Evolutionary conservation across 2,329 filamentous ascomycete species (phyloP).

Genomic region (Chlorencoelia australis): DNA sequence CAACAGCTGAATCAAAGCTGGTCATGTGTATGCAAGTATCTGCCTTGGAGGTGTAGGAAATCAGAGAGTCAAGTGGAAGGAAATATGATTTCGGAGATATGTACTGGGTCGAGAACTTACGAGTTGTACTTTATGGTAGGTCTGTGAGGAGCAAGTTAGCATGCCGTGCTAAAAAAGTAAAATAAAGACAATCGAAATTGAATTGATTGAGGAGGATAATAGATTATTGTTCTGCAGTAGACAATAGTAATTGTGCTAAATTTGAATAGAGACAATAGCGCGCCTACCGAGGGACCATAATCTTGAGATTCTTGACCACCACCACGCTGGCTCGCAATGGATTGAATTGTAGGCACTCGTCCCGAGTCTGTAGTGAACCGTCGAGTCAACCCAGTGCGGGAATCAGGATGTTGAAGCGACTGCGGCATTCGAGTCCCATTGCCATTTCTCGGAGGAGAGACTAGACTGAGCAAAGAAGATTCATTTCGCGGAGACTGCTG

Average conservation of each 20-base stretch:
- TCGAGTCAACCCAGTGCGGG: slow-evolving; percentile 69
- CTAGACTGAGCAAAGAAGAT: slow-evolving; percentile 61
- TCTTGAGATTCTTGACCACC: slow-evolving; percentile 21
- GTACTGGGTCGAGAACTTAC: slow-evolving; percentile 40
- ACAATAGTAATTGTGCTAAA: slow-evolving; percentile 15
- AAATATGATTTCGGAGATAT: no score
- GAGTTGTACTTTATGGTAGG: slow-evolving; percentile 65
- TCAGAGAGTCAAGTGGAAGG: background rate
- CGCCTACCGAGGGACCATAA: slow-evolving; percentile 27
- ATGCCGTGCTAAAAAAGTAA: slow-evolving; percentile 8
- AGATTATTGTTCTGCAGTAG: slow-evolving; percentile 3
- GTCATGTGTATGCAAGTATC: background rate
- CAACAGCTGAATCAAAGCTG: slow-evolving; percentile 21
- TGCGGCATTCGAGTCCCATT: slow-evolving; percentile 54
- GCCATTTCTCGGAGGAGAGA: slow-evolving; percentile 63
- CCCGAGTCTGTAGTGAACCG: slow-evolving; percentile 90
- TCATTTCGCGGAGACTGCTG: slow-evolving; percentile 73
- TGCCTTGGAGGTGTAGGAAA: no score
- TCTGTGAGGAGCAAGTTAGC: slow-evolving; percentile 32
- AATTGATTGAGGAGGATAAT: no score
- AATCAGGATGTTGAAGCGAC: slow-evolving; percentile 51
- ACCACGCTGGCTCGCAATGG: slow-evolving; percentile 23
- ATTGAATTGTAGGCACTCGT: slow-evolving; percentile 64
- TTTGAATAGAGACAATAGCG: slow-evolving; percentile 10
- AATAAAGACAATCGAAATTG: slow-evolving; percentile 1